phyloP scores from a whole-genome alignment of 177 flowering plant species.

The Vitis hybrid region DNA sequence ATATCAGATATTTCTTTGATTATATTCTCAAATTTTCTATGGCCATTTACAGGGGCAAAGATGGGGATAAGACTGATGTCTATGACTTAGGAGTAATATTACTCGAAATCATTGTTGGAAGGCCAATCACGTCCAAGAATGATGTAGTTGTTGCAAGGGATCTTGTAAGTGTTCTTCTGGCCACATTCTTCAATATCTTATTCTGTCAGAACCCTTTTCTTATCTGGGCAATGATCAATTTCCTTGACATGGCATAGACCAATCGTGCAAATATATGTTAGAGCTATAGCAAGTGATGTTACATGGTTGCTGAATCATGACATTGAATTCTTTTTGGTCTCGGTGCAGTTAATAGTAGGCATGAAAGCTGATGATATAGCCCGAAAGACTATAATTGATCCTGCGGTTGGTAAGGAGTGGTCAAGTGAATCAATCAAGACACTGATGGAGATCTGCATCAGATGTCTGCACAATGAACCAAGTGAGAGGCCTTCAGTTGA shows the following conservation, averaged over 20 bases:
- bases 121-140: conserved; percentile 25
- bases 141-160: conserved; percentile 25
- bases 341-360: conserved; percentile 28
- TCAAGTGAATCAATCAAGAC: conserved; percentile 30
- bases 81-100: conserved; percentile 36
- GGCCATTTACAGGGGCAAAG: conserved; percentile 17
- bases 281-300: background rate
- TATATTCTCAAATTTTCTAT: background rate
- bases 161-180: conserved; percentile 22
- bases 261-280: too few species aligned
- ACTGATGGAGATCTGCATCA: conserved; percentile 32
- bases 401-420: conserved; percentile 23
- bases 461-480: conserved; percentile 25
- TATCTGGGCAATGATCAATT: too few species aligned
- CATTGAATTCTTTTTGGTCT: background rate
- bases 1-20: background rate
- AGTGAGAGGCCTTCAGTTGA: conserved; percentile 31
- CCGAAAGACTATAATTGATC: conserved; percentile 29
- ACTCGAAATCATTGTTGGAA: conserved; percentile 34
- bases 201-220: too few species aligned
- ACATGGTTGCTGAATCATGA: background rate
- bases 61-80: conserved; percentile 28
- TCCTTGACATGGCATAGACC: too few species aligned
- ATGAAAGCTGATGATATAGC: conserved; percentile 16
- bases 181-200: background rate